phyloP scores from a whole-genome alignment of 441 rosid genomes.

The Flueggea neowawraea region DNA sequence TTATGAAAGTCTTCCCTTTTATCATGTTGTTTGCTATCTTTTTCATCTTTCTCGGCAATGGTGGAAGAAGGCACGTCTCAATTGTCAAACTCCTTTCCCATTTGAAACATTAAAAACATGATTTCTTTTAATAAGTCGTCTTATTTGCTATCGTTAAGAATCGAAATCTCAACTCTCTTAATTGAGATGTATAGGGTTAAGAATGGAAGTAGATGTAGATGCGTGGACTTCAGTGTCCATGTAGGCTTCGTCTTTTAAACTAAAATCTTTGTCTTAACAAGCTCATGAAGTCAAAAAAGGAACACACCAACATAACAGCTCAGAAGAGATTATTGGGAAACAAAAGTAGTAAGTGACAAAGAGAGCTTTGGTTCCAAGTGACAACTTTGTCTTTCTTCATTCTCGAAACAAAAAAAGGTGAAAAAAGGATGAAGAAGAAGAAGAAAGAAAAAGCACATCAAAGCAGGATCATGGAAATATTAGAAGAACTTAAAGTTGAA shows the following conservation, averaged over 20 bases:
- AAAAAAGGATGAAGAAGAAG: constrained; percentile 5
- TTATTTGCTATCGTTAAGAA: no score
- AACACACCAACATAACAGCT: no score
- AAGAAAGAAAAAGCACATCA: constrained; percentile 21
- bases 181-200: no score
- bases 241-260: background rate
- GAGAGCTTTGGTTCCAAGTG: constrained; percentile 33
- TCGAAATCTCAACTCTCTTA: no score
- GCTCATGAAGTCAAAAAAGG: background rate
- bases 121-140: no score
- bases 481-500: constrained; percentile 14
- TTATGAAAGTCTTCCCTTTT: constrained; percentile 30
- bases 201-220: constrained; percentile 8
- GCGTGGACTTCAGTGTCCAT: constrained; percentile 74
- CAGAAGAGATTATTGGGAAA: no score
- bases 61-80: constrained; percentile 14
- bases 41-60: constrained; percentile 10
- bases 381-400: constrained; percentile 42
- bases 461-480: constrained; percentile 20
- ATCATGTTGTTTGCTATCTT: background rate
- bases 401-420: constrained; percentile 35
- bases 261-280: constrained; percentile 28
- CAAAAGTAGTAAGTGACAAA: constrained; percentile 11
- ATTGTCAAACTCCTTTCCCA: constrained; percentile 11
- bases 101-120: background rate